Conservation (phyloP, 2,329 filamentous ascomycete species). For the Aphanoascus verrucosus region DNA sequence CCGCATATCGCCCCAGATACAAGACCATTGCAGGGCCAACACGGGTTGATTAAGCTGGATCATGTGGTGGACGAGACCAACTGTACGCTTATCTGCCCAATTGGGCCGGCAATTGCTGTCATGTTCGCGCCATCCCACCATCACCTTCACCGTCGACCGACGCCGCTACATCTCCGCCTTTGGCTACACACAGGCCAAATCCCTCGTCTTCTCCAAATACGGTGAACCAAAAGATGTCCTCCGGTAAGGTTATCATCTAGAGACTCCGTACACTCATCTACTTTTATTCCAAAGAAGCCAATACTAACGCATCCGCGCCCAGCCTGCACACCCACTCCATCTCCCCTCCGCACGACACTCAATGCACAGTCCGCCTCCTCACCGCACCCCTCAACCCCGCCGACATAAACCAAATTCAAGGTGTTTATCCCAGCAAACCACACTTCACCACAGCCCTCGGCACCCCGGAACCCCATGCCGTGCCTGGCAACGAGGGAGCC, state of each 20-base stretch:
- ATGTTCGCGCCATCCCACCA: conserved; percentile 13
- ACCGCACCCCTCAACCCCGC: conserved; percentile 91
- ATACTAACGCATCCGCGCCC: conserved; percentile 1
- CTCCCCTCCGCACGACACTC: conserved; percentile 44
- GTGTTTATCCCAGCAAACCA: conserved; percentile 82
- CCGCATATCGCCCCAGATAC: no score
- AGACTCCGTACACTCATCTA: background rate
- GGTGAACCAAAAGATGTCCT: conserved; percentile 42
- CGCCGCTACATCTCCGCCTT: conserved; percentile 37
- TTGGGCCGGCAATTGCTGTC: conserved; percentile 4
- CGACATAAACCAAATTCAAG: conserved; percentile 96
- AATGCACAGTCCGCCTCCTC: conserved; percentile 73
- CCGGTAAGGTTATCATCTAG: conserved; percentile 22
- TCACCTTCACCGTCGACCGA: conserved; percentile 16
- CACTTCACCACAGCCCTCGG: conserved; percentile 65
- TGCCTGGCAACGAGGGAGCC: conserved; percentile 66
- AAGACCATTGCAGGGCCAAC: background rate
- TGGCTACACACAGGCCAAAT: conserved; percentile 42
- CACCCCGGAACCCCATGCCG: conserved; percentile 61
- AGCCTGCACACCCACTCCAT: conserved; percentile 42
- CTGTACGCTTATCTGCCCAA: background rate
- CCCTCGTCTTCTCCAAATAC: conserved; percentile 39
- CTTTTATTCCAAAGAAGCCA: background rate
- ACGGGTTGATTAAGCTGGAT: background rate
- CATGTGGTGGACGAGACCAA: background rate